Evolutionary conservation across 1,284 basidiomycete genomes (phyloP), one percentile per base, ranked within the genome.

Genomic region (Malassezia brasiliensis): DNA sequence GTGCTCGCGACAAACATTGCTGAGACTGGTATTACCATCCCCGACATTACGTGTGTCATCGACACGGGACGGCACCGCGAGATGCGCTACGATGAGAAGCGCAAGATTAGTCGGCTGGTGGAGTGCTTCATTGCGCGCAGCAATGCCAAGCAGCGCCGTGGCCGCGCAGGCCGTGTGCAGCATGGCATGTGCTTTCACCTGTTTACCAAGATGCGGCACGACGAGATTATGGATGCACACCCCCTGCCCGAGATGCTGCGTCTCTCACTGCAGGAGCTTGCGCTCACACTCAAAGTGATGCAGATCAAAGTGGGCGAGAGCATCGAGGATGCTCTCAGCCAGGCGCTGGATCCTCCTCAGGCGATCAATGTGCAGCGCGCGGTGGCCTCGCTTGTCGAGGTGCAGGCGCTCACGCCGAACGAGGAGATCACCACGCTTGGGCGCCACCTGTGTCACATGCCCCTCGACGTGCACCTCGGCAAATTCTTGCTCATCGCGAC

Each of bases 391-490:
- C 80, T 99, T 12, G 86, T 96, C 11, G 94, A 99, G 78, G 90
- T 89, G 34, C 82, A 87, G 60, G 90, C 93, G 5, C 77, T 99
- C 50, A 96, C 90, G 1, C 68, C 82, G 0, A 79, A 78, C 1
- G 90, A 96, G 74, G 90, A 96, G 32, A 96, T 99, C 65, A 98
- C 94, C 2, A 85, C 90, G 0, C 86, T 98, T 81, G 94, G 94
- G 31, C 80, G 86, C 10, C 79, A 96, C 31, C 79, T 99, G 42
- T 89, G 88, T 77, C 88, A 89, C 72, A 79, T 99, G 42, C 94
- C 94, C 0, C 89, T 88, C 45, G 94, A 99, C 70, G 91, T 98
- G 28, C 90, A 98, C 72, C 82, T 98, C 17, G 91, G 88, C 47
- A 96, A 98, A 77, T 89, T 98, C 74, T 78, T 98, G 19, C 79